Percentiles rank a stretch among this genome's conserved stretches.
Evolutionary conservation across 148 eudicot genomes (phyloP).

Genomic region (Hydrangea macrophylla): DNA sequence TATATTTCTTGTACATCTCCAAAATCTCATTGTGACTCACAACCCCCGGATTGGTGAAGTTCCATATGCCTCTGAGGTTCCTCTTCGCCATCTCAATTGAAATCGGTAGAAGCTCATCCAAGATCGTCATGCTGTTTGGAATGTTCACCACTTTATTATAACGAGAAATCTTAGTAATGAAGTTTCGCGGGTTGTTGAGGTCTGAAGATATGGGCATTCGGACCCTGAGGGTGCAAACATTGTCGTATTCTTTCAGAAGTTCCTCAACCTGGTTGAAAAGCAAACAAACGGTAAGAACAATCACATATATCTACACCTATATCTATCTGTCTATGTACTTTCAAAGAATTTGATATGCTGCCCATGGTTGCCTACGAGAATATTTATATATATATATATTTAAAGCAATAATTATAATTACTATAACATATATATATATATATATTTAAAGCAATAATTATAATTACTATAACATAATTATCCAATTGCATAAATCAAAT

Average conservation of each 20-base stretch:
- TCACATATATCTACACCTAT: too few relatives aligned
- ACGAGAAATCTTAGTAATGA: slow-evolving; percentile 50
- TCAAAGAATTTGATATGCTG: too few relatives aligned
- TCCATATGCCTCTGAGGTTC: slow-evolving; percentile 55
- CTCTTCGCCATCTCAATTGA: slow-evolving; percentile 63
- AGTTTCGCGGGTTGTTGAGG: slow-evolving; percentile 56
- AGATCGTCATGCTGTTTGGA: slow-evolving; percentile 60
- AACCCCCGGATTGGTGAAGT: slow-evolving; percentile 53
- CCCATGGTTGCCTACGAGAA: too few relatives aligned
- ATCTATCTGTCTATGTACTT: too few relatives aligned
- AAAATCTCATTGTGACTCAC: slow-evolving; percentile 59
- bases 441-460: too few relatives aligned
- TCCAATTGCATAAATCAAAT: too few relatives aligned
- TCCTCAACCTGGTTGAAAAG: slow-evolving; percentile 34
- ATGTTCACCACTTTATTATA: slow-evolving; percentile 54
- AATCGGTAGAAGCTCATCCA: slow-evolving; percentile 65
- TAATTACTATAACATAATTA: too few relatives aligned
- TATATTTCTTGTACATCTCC: slow-evolving; percentile 50
- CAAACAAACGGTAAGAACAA: neutral
- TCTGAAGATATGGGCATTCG: slow-evolving; percentile 87
- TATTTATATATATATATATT: too few relatives aligned
- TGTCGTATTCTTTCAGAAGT: slow-evolving; percentile 66
- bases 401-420: too few relatives aligned
- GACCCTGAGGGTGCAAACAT: slow-evolving; percentile 86
- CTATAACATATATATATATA: too few relatives aligned